A percentile compares a stretch with the other conserved stretches of the same genome.
Conservation (phyloP, 805 yeast species). For the Starmerella sp. region DNA sequence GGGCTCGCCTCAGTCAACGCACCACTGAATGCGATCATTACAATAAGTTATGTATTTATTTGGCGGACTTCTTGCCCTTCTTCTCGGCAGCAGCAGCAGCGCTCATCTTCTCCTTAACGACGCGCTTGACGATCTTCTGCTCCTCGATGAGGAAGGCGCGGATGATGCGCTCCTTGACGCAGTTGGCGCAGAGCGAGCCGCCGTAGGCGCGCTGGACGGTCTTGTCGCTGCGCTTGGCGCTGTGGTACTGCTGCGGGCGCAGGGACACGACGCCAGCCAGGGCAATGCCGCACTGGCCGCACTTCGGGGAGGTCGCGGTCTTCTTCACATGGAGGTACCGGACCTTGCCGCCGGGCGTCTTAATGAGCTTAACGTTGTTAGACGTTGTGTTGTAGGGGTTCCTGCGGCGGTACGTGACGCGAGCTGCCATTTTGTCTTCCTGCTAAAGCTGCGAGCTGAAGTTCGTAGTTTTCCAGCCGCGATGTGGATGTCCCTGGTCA, state of each 20-base stretch:
- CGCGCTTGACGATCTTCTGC: conserved; percentile 99
- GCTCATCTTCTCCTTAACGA: conserved; percentile 90
- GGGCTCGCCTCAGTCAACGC: neutral
- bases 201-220: conserved; percentile 99
- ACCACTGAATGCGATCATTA: conserved; percentile 6
- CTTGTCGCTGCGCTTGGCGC: conserved; percentile 90
- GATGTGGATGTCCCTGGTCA: conserved; percentile 1
- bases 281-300: conserved; percentile 52
- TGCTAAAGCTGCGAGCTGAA: conserved; percentile 4
- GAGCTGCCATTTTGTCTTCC: conserved; percentile 76
- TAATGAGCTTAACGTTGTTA: conserved; percentile 98
- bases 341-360: conserved; percentile 99
- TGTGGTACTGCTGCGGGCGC: conserved; percentile 98
- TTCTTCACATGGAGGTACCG: conserved; percentile 96
- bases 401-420: conserved; percentile 99
- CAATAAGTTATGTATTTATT: conserved; percentile 22
- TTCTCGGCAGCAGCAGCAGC: conserved; percentile 52
- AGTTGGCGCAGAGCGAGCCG: conserved; percentile 94
- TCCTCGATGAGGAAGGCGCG: conserved; percentile 99
- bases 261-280: conserved; percentile 83
- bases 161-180: conserved; percentile 98
- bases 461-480: conserved; percentile 3
- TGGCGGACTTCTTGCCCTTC: conserved; percentile 27
- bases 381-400: conserved; percentile 99
- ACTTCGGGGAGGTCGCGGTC: conserved; percentile 63